A percentile compares a stretch with the other conserved stretches of the same genome.
These are phyloP conservation scores for Penicillium frequentans DNA, from an alignment of 2,329 filamentous ascomycete species.

Conservation along the genomic window DNA sequence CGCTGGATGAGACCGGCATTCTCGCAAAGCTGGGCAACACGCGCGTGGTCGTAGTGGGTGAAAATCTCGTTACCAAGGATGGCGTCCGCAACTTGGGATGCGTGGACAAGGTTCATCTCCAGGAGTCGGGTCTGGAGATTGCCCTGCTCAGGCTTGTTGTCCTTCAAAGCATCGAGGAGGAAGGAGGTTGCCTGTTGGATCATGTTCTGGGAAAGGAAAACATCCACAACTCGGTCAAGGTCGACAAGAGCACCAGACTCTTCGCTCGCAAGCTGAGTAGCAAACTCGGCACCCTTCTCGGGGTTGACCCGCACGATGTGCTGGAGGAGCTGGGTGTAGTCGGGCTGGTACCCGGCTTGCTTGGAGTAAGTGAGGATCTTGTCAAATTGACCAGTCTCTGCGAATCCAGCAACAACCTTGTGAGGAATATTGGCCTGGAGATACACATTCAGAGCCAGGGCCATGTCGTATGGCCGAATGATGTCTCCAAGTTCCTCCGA, in stretches of 20 bases:
- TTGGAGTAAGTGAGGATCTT: slow-evolving; percentile 91
- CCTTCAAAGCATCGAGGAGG: slow-evolving; percentile 89
- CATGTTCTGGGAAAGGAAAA: slow-evolving; percentile 98
- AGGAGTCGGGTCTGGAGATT: slow-evolving; percentile 90
- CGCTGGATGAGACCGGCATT: slow-evolving; percentile 83
- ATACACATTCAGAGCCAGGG: slow-evolving; percentile 85
- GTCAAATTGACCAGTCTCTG: slow-evolving; percentile 94
- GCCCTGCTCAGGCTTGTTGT: slow-evolving; percentile 90
- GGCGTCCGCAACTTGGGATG: slow-evolving; percentile 94
- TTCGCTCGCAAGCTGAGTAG: slow-evolving; percentile 85
- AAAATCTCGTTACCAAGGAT: slow-evolving; percentile 99
- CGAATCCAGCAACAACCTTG: slow-evolving; percentile 93
- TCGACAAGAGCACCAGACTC: slow-evolving; percentile 86
- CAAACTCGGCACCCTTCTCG: slow-evolving; percentile 93
- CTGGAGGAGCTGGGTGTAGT: slow-evolving; percentile 88
- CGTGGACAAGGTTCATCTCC: slow-evolving; percentile 97
- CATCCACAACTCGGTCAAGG: slow-evolving; percentile 90
- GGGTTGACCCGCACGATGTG: slow-evolving; percentile 89
- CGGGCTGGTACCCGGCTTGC: slow-evolving; percentile 85
- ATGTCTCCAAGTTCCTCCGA: slow-evolving; percentile 96
- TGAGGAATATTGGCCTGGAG: slow-evolving; percentile 85
- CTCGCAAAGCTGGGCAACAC: slow-evolving; percentile 89
- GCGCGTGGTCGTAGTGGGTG: slow-evolving; percentile 88
- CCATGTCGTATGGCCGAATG: slow-evolving; percentile 83
- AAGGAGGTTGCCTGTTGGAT: slow-evolving; percentile 98